Conservation (phyloP, 345 rosid species). For the Citrus glauca region DNA sequence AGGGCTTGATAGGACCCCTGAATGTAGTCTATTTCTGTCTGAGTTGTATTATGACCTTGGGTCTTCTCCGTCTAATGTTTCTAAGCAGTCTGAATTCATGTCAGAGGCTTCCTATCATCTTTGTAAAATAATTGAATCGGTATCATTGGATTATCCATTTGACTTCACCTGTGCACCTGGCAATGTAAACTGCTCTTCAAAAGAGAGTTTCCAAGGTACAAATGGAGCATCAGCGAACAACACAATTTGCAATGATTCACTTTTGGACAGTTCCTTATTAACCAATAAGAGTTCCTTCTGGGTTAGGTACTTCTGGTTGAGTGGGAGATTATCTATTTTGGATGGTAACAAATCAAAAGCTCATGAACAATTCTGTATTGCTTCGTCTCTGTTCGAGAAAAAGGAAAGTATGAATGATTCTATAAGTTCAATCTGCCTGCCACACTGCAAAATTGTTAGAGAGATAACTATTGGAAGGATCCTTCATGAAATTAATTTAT, state of each 20-base stretch:
- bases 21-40: constrained; percentile 88
- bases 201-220: constrained; percentile 34
- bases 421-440: constrained; percentile 39
- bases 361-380: constrained; percentile 54
- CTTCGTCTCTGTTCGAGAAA: constrained; percentile 58
- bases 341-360: constrained; percentile 83
- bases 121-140: constrained; percentile 84
- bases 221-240: constrained; percentile 18
- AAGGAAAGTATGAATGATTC: constrained; percentile 36
- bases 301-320: constrained; percentile 88
- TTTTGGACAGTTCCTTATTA: constrained; percentile 26
- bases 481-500: constrained; percentile 69
- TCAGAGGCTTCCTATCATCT: constrained; percentile 80
- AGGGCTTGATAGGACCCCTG: constrained; percentile 80
- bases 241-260: constrained; percentile 23
- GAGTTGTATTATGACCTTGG: constrained; percentile 82
- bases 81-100: constrained; percentile 51
- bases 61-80: constrained; percentile 42
- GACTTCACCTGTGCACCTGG: constrained; percentile 29
- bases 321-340: constrained; percentile 72
- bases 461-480: constrained; percentile 60
- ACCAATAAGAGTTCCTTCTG: constrained; percentile 57
- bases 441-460: constrained; percentile 59
- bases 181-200: constrained; percentile 30
- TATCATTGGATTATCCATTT: constrained; percentile 59